Percentiles rank a stretch among this genome's conserved stretches.
phyloP scores from a whole-genome alignment of 345 rosid genomes.

The Rhizophora apiculata region DNA sequence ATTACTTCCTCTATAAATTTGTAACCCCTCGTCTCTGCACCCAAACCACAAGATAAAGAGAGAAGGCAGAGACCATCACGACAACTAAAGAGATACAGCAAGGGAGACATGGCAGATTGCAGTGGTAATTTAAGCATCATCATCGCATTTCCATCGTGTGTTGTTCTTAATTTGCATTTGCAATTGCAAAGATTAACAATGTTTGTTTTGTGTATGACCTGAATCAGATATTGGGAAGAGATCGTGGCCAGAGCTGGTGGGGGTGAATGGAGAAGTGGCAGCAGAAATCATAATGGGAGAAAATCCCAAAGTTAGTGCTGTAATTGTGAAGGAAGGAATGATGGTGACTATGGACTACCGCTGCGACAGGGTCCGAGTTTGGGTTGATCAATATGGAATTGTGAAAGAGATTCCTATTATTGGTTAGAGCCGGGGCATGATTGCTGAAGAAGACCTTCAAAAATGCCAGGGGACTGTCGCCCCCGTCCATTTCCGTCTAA shows the following conservation, averaged over 20 bases:
- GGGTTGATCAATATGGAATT: constrained; percentile 37
- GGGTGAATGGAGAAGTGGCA: constrained; percentile 36
- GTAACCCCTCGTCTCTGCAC: not conserved
- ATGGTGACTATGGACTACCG: constrained; percentile 28
- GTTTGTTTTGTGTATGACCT: too few species aligned
- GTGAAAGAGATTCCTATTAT: constrained; percentile 32
- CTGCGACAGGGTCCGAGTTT: constrained; percentile 40
- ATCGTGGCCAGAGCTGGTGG: constrained; percentile 45
- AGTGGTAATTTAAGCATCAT: too few species aligned
- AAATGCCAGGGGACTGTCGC: too few species aligned
- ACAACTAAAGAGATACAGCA: not conserved
- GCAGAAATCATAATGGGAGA: constrained; percentile 32
- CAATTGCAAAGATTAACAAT: too few species aligned
- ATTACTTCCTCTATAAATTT: not conserved
- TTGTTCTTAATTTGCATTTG: too few species aligned
- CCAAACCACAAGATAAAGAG: not conserved
- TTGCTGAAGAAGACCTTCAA: too few species aligned
- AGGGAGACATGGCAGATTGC: not conserved
- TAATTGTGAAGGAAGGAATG: constrained; percentile 35
- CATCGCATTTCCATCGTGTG: too few species aligned
- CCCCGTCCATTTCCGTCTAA: too few species aligned
- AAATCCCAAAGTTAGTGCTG: constrained; percentile 31
- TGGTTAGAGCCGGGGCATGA: constrained; percentile 9
- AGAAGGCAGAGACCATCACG: not conserved
- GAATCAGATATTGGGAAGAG: constrained; percentile 21